These are phyloP conservation scores for Laburnicola sp. DNA, from an alignment of 2,329 filamentous ascomycete genomes.

Conservation along the genomic window DNA sequence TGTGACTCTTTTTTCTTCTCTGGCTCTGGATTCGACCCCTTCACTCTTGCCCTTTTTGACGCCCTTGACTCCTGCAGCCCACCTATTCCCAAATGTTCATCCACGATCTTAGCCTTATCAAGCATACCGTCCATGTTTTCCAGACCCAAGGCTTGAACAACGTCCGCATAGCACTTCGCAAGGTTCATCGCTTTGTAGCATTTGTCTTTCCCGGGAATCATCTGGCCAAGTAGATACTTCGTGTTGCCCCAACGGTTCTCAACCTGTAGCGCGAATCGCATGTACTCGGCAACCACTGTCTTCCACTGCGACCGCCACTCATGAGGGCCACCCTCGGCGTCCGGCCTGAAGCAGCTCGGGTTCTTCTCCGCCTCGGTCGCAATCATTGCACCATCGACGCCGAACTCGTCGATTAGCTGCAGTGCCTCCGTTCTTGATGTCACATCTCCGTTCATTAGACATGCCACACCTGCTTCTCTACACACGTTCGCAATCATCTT, in stretches of 20 bases:
- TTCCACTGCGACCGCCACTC: slow-evolving; percentile 66
- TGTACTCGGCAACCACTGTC: slow-evolving; percentile 75
- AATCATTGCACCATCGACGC: slow-evolving; percentile 96
- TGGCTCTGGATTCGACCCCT: slow-evolving; percentile 22
- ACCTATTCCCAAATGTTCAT: slow-evolving; percentile 65
- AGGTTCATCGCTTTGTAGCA: slow-evolving; percentile 64
- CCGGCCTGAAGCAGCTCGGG: slow-evolving; percentile 77
- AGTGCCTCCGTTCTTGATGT: slow-evolving; percentile 71
- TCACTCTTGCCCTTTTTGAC: slow-evolving; percentile 50
- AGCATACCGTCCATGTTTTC: slow-evolving; percentile 66
- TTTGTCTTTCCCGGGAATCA: slow-evolving; percentile 78
- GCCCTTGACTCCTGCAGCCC: slow-evolving; percentile 55
- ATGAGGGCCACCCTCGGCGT: slow-evolving; percentile 65
- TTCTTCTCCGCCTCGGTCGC: slow-evolving; percentile 91
- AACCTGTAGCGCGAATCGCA: slow-evolving; percentile 71
- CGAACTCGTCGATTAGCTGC: slow-evolving; percentile 72
- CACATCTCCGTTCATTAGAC: slow-evolving; percentile 95
- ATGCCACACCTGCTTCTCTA: slow-evolving; percentile 82
- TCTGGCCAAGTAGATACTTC: slow-evolving; percentile 83
- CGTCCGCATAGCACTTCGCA: slow-evolving; percentile 71
- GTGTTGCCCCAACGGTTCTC: slow-evolving; percentile 91
- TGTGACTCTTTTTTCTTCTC: slow-evolving; percentile 14
- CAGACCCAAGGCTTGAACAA: slow-evolving; percentile 67
- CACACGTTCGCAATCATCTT: slow-evolving; percentile 82
- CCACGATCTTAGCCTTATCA: slow-evolving; percentile 66